Evolutionary conservation across 768 basidiomycete genomes (phyloP).

Genomic region (Amanita inopinata): DNA sequence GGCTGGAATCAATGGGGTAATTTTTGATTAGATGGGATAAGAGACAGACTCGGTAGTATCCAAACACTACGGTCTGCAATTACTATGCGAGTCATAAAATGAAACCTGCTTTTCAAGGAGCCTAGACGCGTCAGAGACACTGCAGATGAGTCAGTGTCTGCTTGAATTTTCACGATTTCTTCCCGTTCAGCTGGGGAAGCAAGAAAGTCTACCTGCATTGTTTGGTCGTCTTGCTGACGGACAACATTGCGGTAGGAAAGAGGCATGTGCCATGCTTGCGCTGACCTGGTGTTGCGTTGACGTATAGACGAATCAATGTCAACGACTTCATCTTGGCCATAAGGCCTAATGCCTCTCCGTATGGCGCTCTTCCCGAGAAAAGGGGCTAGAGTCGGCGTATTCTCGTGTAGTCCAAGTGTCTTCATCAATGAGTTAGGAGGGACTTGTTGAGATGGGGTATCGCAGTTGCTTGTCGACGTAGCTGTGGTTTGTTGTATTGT

Average conservation of each 20-base stretch:
- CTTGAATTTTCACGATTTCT: background rate
- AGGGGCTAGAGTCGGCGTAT: slow-evolving; percentile 39
- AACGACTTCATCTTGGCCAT: slow-evolving; percentile 26
- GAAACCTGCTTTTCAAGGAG: slow-evolving; percentile 32
- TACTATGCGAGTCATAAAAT: slow-evolving; percentile 36
- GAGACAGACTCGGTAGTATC: slow-evolving; percentile 29
- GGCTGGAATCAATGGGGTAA: background rate
- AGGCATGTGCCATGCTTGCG: slow-evolving; percentile 26
- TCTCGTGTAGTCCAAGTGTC: slow-evolving; percentile 39
- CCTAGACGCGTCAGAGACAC: background rate
- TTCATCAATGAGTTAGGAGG: slow-evolving; percentile 22
- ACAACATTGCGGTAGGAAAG: slow-evolving; percentile 24
- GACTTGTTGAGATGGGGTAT: background rate
- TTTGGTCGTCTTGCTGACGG: background rate
- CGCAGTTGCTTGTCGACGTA: background rate
- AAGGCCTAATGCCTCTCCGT: slow-evolving; percentile 33
- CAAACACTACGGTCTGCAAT: slow-evolving; percentile 40
- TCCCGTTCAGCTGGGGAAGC: too few species aligned
- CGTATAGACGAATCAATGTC: slow-evolving; percentile 23
- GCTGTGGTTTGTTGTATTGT: background rate
- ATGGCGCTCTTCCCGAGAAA: slow-evolving; percentile 35
- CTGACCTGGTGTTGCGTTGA: slow-evolving; percentile 10
- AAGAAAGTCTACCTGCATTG: background rate
- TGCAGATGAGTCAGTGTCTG: slow-evolving; percentile 9
- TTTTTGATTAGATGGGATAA: background rate